phyloP scores from a whole-genome alignment of 129 eudicot species.

The Lactuca sativa region DNA sequence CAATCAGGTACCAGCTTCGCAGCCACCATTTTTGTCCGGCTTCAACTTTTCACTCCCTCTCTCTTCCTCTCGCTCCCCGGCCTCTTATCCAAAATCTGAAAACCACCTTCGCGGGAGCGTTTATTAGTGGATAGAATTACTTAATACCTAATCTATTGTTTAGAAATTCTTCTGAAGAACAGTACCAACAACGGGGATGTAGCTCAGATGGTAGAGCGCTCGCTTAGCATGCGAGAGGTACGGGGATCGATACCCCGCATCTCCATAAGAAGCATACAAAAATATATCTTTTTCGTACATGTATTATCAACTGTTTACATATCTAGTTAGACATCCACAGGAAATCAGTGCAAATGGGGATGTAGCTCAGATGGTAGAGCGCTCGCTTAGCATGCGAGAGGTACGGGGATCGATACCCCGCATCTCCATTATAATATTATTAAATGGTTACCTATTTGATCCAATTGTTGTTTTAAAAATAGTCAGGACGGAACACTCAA shows the following conservation, averaged over 20 bases:
- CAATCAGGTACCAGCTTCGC: slow-evolving; percentile 39
- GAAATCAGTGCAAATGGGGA: slow-evolving; percentile 22
- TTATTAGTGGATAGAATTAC: slow-evolving; percentile 26
- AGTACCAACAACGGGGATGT: slow-evolving; percentile 39
- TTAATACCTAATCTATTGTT: background rate
- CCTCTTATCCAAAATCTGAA: slow-evolving; percentile 40
- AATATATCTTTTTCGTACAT: too few species aligned
- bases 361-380: slow-evolving; percentile 84
- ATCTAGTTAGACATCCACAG: too few species aligned
- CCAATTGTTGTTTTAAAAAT: background rate
- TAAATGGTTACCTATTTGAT: too few species aligned
- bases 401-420: slow-evolving; percentile 79
- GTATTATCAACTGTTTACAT: too few species aligned
- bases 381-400: slow-evolving; percentile 89
- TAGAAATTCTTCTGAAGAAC: background rate
- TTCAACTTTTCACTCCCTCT: slow-evolving; percentile 6
- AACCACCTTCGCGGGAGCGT: slow-evolving; percentile 36
- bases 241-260: slow-evolving; percentile 77
- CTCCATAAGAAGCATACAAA: slow-evolving; percentile 5
- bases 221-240: slow-evolving; percentile 87
- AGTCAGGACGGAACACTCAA: background rate
- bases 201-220: slow-evolving; percentile 85
- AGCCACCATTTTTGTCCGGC: slow-evolving; percentile 40
- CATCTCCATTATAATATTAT: too few species aligned
- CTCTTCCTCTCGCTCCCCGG: background rate